phyloP scores from a whole-genome alignment of 768 basidiomycete genomes.

The Rubroboletus pulcherrimus region DNA sequence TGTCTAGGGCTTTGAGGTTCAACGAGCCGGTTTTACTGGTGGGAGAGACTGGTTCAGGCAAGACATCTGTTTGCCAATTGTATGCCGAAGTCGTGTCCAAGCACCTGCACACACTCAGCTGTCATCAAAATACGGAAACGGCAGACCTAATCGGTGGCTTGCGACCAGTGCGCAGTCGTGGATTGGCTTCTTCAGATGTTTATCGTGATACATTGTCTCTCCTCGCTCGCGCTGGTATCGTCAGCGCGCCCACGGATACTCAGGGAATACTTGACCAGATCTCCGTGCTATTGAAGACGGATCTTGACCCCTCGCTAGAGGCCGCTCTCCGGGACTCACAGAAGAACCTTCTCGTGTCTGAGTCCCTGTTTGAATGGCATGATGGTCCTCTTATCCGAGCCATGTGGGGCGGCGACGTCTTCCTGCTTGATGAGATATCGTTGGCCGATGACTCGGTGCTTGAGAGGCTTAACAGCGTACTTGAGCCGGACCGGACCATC shows the following conservation, averaged over 20 bases:
- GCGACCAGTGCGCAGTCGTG: constrained; percentile 80
- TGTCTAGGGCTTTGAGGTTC: constrained; percentile 79
- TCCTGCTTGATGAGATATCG: constrained; percentile 95
- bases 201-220: constrained; percentile 39
- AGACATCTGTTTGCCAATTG: constrained; percentile 94
- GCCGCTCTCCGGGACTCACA: constrained; percentile 40
- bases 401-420: constrained; percentile 80
- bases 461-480: constrained; percentile 92
- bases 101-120: constrained; percentile 74
- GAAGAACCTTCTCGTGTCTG: constrained; percentile 44
- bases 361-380: constrained; percentile 94
- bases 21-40: constrained; percentile 95
- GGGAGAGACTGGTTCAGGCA: constrained; percentile 96
- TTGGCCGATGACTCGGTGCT: constrained; percentile 97
- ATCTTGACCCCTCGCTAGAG: constrained; percentile 31
- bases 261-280: constrained; percentile 28
- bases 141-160: constrained; percentile 94
- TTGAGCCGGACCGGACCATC: constrained; percentile 86
- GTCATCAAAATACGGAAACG: constrained; percentile 98
- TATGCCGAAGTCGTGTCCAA: constrained; percentile 66
- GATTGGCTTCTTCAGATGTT: constrained; percentile 48
- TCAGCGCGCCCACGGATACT: constrained; percentile 19
- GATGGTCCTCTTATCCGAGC: constrained; percentile 95
- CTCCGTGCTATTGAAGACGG: constrained; percentile 17
- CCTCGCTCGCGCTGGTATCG: constrained; percentile 42